Evolutionary conservation across 768 basidiomycete species (phyloP).

Genomic region (Hemileccinum rubropunctum): DNA sequence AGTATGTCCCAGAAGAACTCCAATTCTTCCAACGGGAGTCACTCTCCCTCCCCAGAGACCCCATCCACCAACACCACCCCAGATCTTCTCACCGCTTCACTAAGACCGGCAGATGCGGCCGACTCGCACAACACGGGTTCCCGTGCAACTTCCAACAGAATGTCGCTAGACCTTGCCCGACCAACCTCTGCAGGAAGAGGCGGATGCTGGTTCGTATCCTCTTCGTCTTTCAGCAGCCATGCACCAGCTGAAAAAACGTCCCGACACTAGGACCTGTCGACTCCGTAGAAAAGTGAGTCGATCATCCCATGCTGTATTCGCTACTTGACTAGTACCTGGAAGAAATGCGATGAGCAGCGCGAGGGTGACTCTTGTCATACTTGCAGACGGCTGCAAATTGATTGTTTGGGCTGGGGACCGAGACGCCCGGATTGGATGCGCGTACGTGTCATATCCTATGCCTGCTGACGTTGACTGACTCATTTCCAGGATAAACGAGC

Average conservation of each 20-base stretch:
- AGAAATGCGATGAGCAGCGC: slow-evolving; percentile 91
- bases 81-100: slow-evolving; percentile 35
- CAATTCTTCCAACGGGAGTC: slow-evolving; percentile 48
- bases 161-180: slow-evolving; percentile 50
- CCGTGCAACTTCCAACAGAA: slow-evolving; percentile 45
- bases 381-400: slow-evolving; percentile 74
- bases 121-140: slow-evolving; percentile 20
- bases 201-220: slow-evolving; percentile 68
- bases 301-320: not conserved
- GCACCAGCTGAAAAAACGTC: slow-evolving; percentile 7
- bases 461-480: slow-evolving; percentile 15
- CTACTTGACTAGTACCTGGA: slow-evolving; percentile 8
- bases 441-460: slow-evolving; percentile 40
- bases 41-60: slow-evolving; percentile 46
- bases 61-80: slow-evolving; percentile 46
- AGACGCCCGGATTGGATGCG: slow-evolving; percentile 90
- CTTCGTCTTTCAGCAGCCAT: not conserved
- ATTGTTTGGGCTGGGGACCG: slow-evolving; percentile 83
- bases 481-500: slow-evolving; percentile 69
- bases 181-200: slow-evolving; percentile 60
- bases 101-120: slow-evolving; percentile 35
- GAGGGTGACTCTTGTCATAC: slow-evolving; percentile 80
- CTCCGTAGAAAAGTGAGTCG: slow-evolving; percentile 69
- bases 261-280: slow-evolving; percentile 67
- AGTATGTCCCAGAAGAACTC: slow-evolving; percentile 52